Base-by-base conservation (phyloP, 208 protist species). In the Crithidia expoeki region DNA sequence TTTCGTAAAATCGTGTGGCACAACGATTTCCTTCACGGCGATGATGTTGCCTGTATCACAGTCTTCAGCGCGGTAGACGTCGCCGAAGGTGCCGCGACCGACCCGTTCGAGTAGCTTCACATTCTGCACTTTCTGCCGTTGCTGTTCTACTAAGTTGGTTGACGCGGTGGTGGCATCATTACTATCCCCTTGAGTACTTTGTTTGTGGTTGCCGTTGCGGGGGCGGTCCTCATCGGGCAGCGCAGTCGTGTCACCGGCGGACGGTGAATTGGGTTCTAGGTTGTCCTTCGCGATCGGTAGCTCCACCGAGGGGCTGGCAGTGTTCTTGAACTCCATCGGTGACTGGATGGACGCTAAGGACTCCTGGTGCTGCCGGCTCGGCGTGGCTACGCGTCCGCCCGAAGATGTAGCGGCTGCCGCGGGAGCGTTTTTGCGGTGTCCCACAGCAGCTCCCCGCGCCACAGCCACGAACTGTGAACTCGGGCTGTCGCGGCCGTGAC, bases 21-120 rank as follows among this genome's bases (percentile, higher is more conserved):
- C 87, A 7, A 92, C 51, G 53, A 97, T 90, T 47, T 95, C 86
- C 61, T 97, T 97, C 50, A 97, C 83, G 19, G 89, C 93, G 46
- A 94, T 84, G 47, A 74, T 77, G n/a, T 68, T 73, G 33, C 87
- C 84, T 0, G 87, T 97, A 60, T 92, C 85, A 25, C 84, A 64
- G 75, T 97, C 89, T 4, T 87, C 42, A n/a, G 68, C 93, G 58
- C 85, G 84, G 59, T 90, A 95, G 47, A 97, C 88, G 63, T 92
- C 82, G 23, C 93, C 93, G 61, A 81, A 97, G 51, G 78, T 91
- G 42, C 93, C 93, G 12, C 88, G 81, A 1, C 93, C 93, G 44
- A 96, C 85, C 21, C 87, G 88, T 28, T 89, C 87, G 21, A 73
- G 51, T 64, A 76, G 75, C 65, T 80, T 55, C 50, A 83, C 80